phyloP scores from a whole-genome alignment of 2,329 filamentous ascomycete species.

The Rachicladosporium sp. region DNA sequence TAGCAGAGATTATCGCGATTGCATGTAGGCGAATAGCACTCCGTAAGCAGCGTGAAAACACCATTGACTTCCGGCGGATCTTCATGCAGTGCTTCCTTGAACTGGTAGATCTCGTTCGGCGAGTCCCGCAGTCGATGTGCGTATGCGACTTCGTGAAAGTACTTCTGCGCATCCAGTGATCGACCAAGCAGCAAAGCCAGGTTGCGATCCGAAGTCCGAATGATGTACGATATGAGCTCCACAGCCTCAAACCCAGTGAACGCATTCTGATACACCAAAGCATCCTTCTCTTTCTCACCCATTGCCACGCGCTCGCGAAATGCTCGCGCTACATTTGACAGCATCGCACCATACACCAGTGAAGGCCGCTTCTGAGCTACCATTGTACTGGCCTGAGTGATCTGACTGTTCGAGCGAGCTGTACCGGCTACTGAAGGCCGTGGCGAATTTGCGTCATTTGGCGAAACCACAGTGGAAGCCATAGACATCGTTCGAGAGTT shows the following conservation, averaged over 20 bases:
- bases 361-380: conserved; percentile 57
- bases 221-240: conserved; percentile 90
- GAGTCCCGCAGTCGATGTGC: conserved; percentile 91
- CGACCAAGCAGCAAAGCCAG: conserved; percentile 80
- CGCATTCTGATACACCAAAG: conserved; percentile 89
- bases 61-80: conserved; percentile 79
- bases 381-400: conserved; percentile 30
- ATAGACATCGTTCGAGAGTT: conserved; percentile 73
- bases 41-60: conserved; percentile 88
- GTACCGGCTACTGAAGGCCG: conserved; percentile 14
- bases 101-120: conserved; percentile 91
- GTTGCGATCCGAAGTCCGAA: conserved; percentile 92
- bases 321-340: conserved; percentile 86
- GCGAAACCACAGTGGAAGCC: conserved; percentile 66
- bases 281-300: conserved; percentile 90
- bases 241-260: conserved; percentile 95
- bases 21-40: conserved; percentile 96
- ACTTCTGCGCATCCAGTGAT: conserved; percentile 92
- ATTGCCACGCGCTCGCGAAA: conserved; percentile 81
- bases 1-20: conserved; percentile 93
- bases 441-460: conserved; percentile 16
- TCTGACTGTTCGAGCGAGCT: conserved; percentile 27
- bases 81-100: conserved; percentile 83
- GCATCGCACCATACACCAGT: conserved; percentile 81
- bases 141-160: conserved; percentile 98